A percentile compares a stretch with the other conserved stretches of the same genome.
These are phyloP conservation scores for Taiozyma sp. DNA, from an alignment of 1,139 yeast species.

Conservation along the genomic window DNA sequence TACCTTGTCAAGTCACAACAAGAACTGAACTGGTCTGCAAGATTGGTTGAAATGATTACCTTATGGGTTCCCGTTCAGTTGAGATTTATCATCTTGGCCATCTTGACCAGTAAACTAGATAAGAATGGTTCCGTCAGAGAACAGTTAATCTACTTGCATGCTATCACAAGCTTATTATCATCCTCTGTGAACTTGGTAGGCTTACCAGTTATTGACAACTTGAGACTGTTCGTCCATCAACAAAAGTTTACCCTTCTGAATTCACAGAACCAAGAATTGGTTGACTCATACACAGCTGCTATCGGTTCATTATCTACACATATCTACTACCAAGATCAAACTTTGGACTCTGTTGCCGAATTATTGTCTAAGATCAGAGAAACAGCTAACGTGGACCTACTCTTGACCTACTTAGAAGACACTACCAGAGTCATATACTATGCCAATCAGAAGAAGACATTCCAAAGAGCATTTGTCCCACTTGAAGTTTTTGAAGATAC, in stretches of 20 bases:
- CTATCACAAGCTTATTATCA: conserved; percentile 63
- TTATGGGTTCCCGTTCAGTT: conserved; percentile 87
- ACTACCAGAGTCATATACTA: conserved; percentile 12
- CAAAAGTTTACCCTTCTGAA: conserved; percentile 36
- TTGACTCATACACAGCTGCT: conserved; percentile 33
- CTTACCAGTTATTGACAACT: conserved; percentile 76
- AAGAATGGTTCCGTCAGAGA: conserved; percentile 12
- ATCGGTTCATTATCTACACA: conserved; percentile 64
- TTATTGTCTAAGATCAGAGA: conserved; percentile 31
- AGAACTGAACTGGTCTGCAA: conserved; percentile 43
- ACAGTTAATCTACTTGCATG: conserved; percentile 45
- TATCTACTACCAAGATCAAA: conserved; percentile 72
- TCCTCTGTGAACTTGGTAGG: conserved; percentile 86
- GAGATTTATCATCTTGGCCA: conserved; percentile 59
- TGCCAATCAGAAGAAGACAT: conserved; percentile 15
- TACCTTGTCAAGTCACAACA: conserved; percentile 27
- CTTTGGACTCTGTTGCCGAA: conserved; percentile 67
- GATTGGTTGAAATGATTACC: conserved; percentile 59
- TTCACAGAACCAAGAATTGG: conserved; percentile 11
- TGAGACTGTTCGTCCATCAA: conserved; percentile 55
- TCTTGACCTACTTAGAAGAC: conserved; percentile 14
- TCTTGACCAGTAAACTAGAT: conserved; percentile 31
- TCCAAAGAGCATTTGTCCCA: conserved; percentile 21
- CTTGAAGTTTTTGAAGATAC: conserved; percentile 20
- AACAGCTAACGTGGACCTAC: conserved; percentile 1